These are phyloP conservation scores for Colletotrichum falcatum DNA, from an alignment of 2,329 filamentous ascomycete genomes.

Conservation along the genomic window DNA sequence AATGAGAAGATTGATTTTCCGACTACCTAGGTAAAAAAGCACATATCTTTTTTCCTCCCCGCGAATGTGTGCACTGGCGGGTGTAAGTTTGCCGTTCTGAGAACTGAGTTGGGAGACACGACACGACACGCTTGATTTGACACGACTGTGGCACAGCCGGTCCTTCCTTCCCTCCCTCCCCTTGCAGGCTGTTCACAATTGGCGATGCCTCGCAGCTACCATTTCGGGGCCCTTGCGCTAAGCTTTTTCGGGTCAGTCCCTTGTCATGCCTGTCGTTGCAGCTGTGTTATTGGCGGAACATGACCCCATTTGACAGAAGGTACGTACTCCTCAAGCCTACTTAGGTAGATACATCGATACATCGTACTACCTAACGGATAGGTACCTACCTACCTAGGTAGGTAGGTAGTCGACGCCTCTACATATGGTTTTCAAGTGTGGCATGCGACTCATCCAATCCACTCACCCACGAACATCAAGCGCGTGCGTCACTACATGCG, in stretches of 20 bases:
- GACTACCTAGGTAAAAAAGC: background rate
- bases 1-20: background rate
- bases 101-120: conserved; percentile 36
- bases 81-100: conserved; percentile 37
- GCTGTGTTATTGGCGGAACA: conserved; percentile 21
- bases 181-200: conserved; percentile 20
- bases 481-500: background rate
- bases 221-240: conserved; percentile 33
- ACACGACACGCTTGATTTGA: conserved; percentile 37
- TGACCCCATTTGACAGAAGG: background rate
- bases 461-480: background rate
- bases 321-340: conserved; percentile 13
- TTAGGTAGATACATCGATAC: no score
- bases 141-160: conserved; percentile 26
- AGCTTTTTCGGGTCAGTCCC: conserved; percentile 32
- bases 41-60: conserved; percentile 1
- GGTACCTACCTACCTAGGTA: conserved; percentile 5
- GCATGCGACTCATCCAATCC: no score
- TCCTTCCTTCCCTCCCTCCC: background rate
- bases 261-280: conserved; percentile 18
- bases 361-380: no score
- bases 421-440: no score
- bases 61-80: background rate
- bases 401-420: background rate
- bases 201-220: conserved; percentile 35